Evolutionary conservation across 169 alveolate genomes (phyloP), one percentile per base, ranked within the genome.

Genomic region (Besnoitia besnoiti): DNA sequence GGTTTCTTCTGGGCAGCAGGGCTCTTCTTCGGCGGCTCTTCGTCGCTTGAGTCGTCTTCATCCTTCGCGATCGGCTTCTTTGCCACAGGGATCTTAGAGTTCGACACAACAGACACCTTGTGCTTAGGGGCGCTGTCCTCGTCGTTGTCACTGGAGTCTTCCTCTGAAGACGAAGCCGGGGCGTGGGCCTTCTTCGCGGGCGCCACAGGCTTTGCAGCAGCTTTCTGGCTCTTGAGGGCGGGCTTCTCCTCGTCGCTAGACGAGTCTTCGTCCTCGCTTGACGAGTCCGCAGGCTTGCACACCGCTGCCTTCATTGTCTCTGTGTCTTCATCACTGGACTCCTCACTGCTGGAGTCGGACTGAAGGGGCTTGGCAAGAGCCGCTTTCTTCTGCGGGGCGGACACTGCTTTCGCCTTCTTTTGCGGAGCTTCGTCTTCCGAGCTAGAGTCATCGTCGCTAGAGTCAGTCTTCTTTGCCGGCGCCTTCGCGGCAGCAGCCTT

Each of bases 11-110:
- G 55, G 4, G 5, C 39, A 19, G 35, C 87, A 3, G 61, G 37
- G 59, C 37, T 44, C 30, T 40, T 76, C 87, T 30, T 77, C 87
- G 24, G 35, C 87, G 87, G 40, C 40, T 77, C 61, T 1, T 77
- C 87, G 14, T 24, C 40, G 82, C 46, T 37, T 30, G 82, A 73
- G 44, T 62, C 79, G 79, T 73, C 82, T 16, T 55, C 67, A 19
- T 55, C 24, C 67, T 55, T 55, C 16, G 59, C 59, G 67, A 16
- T 19, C n/a, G 67, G 67, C 30, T 55, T 55, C 67, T 55, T 55
- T 3, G 67, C 67, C 5, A n/a, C n/a, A n/a, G 27, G 7, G 1
- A 8, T 21, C 67, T 19, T 55, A 5, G 67, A 21, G 12, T 49
- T 49, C 55, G 30, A 21, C 27, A n/a, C n/a, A n/a, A n/a, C 67